Base-by-base conservation (phyloP, 768 basidiomycete genomes). In the Lactarius sp. region DNA sequence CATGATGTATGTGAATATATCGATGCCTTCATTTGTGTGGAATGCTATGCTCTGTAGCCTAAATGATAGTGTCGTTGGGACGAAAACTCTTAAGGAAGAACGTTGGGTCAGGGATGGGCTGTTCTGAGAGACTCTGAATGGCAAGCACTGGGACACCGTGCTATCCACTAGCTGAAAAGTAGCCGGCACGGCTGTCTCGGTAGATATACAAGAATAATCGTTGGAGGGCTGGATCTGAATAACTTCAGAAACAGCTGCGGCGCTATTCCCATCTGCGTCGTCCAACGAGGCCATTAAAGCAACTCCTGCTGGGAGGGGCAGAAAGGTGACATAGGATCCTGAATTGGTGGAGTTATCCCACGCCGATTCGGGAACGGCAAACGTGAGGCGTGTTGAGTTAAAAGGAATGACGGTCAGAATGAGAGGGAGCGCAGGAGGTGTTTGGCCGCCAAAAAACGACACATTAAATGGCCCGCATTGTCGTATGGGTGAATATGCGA, bases 251-350 rank as follows among this genome's bases (percentile, higher is more conserved):
- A 80, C 74, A 16, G 62, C 67, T 1, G 80, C 79, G 4, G 78
- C 69, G 52, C 71, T 74, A 6, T 73, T 68, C n/a, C 80, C 82
- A 4, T 65, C 61, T 0, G 72, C 71, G 69, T 83, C 79, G 62
- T 84, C 80, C 33, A 87, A 76, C 12, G 83, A 81, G 7, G 84
- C 82, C 47, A 88, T 68, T 62, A 86, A 85, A 14, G 71, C 70
- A 8, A 81, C 78, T 33, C 77, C 79, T 2, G 77, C 80, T 2
- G 77, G 64, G 20, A 85, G 73, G 6, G 85, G 85, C 2, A 86
- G 74, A 68, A 81, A 82, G 6, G 80, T 76, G 56, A 85, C 74
- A 36, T 71, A 71, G 16, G 81, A 75, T 1, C 81, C 81, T 10
- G 75, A 74, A 14, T 73, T 71, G 56, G 78, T 73, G 27, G 73